phyloP scores from a whole-genome alignment of 345 rosid genomes.

The Conringia planisiliqua region DNA sequence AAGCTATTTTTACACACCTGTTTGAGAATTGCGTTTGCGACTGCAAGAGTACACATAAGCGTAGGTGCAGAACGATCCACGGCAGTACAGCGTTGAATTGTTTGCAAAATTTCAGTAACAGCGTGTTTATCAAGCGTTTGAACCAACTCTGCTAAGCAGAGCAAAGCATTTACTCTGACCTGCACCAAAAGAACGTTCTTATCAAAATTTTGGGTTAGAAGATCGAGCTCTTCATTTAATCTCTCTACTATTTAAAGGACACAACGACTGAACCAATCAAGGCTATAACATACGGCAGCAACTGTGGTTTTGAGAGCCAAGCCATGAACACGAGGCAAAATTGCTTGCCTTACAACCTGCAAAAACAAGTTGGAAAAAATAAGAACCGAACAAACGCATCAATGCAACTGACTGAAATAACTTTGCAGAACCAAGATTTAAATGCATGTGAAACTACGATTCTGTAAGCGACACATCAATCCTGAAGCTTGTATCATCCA shows the following conservation, averaged over 20 bases:
- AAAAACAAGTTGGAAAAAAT: constrained; percentile 14
- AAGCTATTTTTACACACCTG: constrained; percentile 44
- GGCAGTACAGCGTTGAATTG: constrained; percentile 88
- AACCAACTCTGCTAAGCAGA: constrained; percentile 80
- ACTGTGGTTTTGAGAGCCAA: constrained; percentile 94
- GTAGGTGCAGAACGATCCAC: constrained; percentile 96
- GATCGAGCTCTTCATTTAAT: constrained; percentile 4
- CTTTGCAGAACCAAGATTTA: constrained; percentile 2
- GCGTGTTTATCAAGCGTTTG: constrained; percentile 69
- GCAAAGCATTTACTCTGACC: constrained; percentile 94
- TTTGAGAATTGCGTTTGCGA: constrained; percentile 84
- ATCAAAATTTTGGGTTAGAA: neutral
- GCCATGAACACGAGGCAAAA: constrained; percentile 94
- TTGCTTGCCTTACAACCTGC: constrained; percentile 90
- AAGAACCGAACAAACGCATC: neutral
- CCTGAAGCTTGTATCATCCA: neutral
- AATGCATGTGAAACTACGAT: constrained; percentile 4
- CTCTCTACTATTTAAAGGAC: neutral
- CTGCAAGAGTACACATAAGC: constrained; percentile 92
- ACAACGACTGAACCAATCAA: neutral
- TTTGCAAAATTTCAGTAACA: constrained; percentile 71
- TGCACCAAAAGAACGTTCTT: constrained; percentile 28
- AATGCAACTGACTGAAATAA: neutral
- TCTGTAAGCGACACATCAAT: constrained; percentile 2
- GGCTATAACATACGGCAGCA: constrained; percentile 77